Base-by-base conservation (phyloP, 495 filamentous ascomycete genomes). In the Rhizodiscina lignyota region DNA sequence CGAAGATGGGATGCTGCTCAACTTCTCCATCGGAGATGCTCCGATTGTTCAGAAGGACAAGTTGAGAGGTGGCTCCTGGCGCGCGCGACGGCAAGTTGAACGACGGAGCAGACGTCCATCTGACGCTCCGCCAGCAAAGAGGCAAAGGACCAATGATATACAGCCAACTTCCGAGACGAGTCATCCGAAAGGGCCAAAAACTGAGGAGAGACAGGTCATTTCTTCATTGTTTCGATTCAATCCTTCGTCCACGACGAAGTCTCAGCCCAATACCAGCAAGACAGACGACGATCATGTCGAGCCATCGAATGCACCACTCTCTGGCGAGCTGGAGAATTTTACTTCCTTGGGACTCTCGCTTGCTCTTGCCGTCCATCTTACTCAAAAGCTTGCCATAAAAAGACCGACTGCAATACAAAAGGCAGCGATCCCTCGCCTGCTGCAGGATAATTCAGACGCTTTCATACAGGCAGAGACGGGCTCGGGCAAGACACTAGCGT, bases 381-480 rank as follows among this genome's bases (percentile, higher is more conserved):
- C 83, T 2, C 74, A 76, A 1, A 94, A 93, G 51, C 67, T 97
- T 27, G 71, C 80, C 34, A 67, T 97, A 51, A 91, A 82, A 51
- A 77, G 83, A 1, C 89, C 89, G 12, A 97, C 89, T 0, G 84
- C 80, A 4, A 94, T 97, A 52, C 89, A 97, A 56, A 89, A 82
- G 44, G 77, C 76, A 31, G 79, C 84, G 0, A 76, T 97, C 30
- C 66, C 77, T 12, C 68, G 80, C 40, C 53, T 97, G 21, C 56
- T 91, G 38, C 79, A 75, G 35, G 78, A 80, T 29, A 79, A 94
- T 46, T 72, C 66, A 26, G 89, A 97, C 63, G 89, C 87, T 12
- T 96, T 94, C 50, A 78, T 97, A 18, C 89, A 94, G 53, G 91
- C 91, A 11, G 79, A 97, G 56, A 97, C 89, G 0, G 89, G 89